Evolutionary conservation across 768 basidiomycete genomes (phyloP).

Genomic region (Pisolithus albus): DNA sequence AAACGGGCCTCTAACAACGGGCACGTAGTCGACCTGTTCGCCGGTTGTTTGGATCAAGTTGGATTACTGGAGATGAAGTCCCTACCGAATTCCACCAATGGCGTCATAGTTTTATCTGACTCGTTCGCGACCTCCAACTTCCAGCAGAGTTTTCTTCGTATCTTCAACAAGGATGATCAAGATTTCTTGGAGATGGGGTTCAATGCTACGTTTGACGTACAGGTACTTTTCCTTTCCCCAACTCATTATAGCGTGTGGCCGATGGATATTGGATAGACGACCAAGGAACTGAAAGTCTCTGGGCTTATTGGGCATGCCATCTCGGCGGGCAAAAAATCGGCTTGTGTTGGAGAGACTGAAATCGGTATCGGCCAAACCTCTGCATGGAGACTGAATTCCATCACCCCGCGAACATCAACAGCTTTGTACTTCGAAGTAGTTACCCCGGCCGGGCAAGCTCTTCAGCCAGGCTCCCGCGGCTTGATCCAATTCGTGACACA

Average conservation of each 20-base stretch:
- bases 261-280: too few relatives aligned
- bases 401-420: conserved; percentile 78
- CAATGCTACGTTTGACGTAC: too few relatives aligned
- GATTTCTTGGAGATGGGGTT: too few relatives aligned
- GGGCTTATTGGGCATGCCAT: too few relatives aligned
- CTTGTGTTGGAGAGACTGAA: conserved; percentile 85
- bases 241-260: too few relatives aligned
- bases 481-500: conserved; percentile 98
- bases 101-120: conserved; percentile 91
- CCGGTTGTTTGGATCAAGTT: conserved; percentile 96
- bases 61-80: conserved; percentile 97
- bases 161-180: too few relatives aligned
- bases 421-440: conserved; percentile 99
- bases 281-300: too few relatives aligned
- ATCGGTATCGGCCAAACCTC: conserved; percentile 98
- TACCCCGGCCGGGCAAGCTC: conserved; percentile 44
- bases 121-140: conserved; percentile 97
- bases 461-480: conserved; percentile 75
- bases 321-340: not conserved
- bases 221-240: too few relatives aligned
- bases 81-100: conserved; percentile 75
- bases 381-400: conserved; percentile 97
- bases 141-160: conserved; percentile 98
- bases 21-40: conserved; percentile 91
- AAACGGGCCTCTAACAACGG: conserved; percentile 92